Conservation (phyloP, 495 filamentous ascomycete genomes). For the Lasiosphaeria ovina region DNA sequence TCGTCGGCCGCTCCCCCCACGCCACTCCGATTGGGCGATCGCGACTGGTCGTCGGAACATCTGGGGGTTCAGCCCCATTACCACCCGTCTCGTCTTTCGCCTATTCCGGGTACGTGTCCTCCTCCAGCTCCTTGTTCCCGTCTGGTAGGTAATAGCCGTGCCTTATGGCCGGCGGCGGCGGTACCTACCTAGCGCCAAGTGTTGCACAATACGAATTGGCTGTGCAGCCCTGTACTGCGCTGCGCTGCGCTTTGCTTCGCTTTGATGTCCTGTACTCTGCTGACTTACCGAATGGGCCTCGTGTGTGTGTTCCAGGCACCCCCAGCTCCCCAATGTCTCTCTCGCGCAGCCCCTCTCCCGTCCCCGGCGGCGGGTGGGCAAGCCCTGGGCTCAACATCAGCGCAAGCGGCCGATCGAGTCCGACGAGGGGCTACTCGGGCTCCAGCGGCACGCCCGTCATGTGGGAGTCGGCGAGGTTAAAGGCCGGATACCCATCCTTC, state of each 20-base stretch:
- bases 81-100: slow-evolving; percentile 37
- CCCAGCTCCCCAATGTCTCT: slow-evolving; percentile 66
- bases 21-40: slow-evolving; percentile 32
- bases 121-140: not conserved
- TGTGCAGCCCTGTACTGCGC: not conserved
- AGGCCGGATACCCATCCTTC: slow-evolving; percentile 79
- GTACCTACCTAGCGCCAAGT: slow-evolving; percentile 19
- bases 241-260: not conserved
- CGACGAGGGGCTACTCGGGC: slow-evolving; percentile 48
- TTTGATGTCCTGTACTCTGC: not conserved
- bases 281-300: slow-evolving; percentile 15
- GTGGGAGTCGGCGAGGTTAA: slow-evolving; percentile 82
- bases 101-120: slow-evolving; percentile 42
- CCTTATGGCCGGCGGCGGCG: no score
- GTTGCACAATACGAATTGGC: slow-evolving; percentile 3
- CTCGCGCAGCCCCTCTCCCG: slow-evolving; percentile 80
- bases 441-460: slow-evolving; percentile 60
- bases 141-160: slow-evolving; percentile 2
- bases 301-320: slow-evolving; percentile 35
- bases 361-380: slow-evolving; percentile 79
- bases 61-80: slow-evolving; percentile 42
- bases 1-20: slow-evolving; percentile 32
- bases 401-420: slow-evolving; percentile 67
- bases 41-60: slow-evolving; percentile 27
- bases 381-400: slow-evolving; percentile 73